phyloP scores from a whole-genome alignment of 2,329 filamentous ascomycete genomes.

The Exophiala lecanii-corni region DNA sequence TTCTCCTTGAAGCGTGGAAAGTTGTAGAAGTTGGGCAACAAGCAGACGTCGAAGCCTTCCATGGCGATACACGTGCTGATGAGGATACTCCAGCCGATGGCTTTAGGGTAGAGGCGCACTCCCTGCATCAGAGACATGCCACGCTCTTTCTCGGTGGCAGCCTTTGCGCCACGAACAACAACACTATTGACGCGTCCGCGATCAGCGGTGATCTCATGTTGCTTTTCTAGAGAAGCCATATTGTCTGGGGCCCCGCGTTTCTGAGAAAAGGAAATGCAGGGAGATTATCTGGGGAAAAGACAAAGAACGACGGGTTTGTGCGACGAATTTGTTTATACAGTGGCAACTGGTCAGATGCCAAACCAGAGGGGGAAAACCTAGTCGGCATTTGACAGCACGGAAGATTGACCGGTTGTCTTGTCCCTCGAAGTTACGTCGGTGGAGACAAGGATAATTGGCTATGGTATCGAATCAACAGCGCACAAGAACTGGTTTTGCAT shows the following conservation, averaged over 20 bases:
- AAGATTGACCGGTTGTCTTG: too few species aligned
- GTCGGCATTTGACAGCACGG: too few species aligned
- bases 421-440: too few species aligned
- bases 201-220: background rate
- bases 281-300: background rate
- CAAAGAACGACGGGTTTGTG: too few species aligned
- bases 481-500: too few species aligned
- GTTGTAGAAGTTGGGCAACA: slow-evolving; percentile 75
- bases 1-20: slow-evolving; percentile 40
- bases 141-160: slow-evolving; percentile 21
- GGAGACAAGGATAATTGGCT: too few species aligned
- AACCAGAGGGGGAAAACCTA: too few species aligned
- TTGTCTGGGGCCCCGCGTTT: background rate
- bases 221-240: background rate
- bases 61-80: slow-evolving; percentile 86
- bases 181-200: slow-evolving; percentile 2
- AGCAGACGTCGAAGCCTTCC: slow-evolving; percentile 81
- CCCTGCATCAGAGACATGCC: slow-evolving; percentile 53
- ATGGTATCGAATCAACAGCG: too few species aligned
- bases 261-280: background rate
- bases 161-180: slow-evolving; percentile 37
- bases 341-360: too few species aligned
- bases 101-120: slow-evolving; percentile 78
- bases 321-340: too few species aligned
- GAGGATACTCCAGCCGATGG: slow-evolving; percentile 74